These are phyloP conservation scores for Arabidopsis lyrata DNA, from an alignment of 441 rosid species.

Conservation along the genomic window DNA sequence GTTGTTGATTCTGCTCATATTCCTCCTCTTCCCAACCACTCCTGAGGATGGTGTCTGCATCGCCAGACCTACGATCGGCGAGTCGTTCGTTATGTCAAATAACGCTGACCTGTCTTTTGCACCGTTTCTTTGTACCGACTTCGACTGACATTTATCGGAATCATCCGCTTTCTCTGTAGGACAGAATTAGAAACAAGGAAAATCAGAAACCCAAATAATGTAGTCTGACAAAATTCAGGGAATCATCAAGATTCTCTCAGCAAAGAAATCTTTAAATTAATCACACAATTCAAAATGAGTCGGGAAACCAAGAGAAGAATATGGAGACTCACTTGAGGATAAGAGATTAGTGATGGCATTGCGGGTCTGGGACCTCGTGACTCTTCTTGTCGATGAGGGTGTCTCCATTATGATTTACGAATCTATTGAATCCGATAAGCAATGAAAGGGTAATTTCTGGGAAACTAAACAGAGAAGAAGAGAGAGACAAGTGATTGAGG, in stretches of 20 bases:
- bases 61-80: slow-evolving; percentile 90
- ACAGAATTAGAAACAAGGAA: too few species aligned
- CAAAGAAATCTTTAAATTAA: not conserved
- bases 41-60: slow-evolving; percentile 70
- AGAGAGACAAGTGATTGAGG: not conserved
- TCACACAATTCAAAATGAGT: too few species aligned
- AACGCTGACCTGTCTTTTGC: slow-evolving; percentile 67
- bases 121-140: slow-evolving; percentile 44
- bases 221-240: too few species aligned
- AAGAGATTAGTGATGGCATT: slow-evolving; percentile 31
- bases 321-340: slow-evolving; percentile 34
- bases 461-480: not conserved
- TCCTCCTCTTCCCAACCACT: slow-evolving; percentile 53
- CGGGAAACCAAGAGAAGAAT: not conserved
- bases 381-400: slow-evolving; percentile 44
- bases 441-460: not conserved
- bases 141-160: slow-evolving; percentile 48
- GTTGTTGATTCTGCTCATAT: slow-evolving; percentile 52
- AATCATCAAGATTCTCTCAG: not conserved
- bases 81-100: slow-evolving; percentile 87
- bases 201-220: too few species aligned
- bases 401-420: slow-evolving; percentile 36
- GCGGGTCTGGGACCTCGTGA: slow-evolving; percentile 44
- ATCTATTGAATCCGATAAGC: not conserved
- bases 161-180: slow-evolving; percentile 64